Conservation (phyloP, 2,329 filamentous ascomycete genomes). For the Pseudogymnoascus sp. region DNA sequence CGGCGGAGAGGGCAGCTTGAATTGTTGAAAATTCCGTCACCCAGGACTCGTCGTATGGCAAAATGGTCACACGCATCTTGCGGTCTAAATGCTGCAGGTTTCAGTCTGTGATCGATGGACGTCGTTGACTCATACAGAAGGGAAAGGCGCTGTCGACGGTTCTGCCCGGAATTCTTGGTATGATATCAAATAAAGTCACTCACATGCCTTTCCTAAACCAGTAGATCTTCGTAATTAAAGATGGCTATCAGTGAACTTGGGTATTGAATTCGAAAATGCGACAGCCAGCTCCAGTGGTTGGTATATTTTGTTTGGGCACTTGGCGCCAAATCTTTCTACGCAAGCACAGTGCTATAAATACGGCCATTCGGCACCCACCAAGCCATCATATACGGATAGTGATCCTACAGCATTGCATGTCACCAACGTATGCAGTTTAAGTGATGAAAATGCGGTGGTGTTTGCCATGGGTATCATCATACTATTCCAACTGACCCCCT, state of each 20-base stretch:
- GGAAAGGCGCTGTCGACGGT: neutral
- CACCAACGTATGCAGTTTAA: neutral
- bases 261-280: neutral
- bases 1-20: constrained; percentile 13
- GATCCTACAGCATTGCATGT: neutral
- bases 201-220: neutral
- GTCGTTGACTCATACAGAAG: neutral
- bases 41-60: constrained; percentile 20
- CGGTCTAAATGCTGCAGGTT: neutral
- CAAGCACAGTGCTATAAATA: neutral
- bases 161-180: neutral
- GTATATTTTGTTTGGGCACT: neutral
- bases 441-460: neutral
- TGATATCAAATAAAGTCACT: neutral
- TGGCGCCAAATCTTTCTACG: neutral
- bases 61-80: constrained; percentile 18
- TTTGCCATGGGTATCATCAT: constrained; percentile 8
- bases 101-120: neutral
- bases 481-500: constrained; percentile 2
- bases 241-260: neutral
- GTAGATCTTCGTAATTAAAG: neutral
- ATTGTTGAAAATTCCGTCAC: constrained; percentile 15
- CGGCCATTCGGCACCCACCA: neutral
- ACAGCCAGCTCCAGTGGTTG: neutral
- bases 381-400: neutral